Evolutionary conservation across 768 basidiomycete genomes (phyloP), one percentile per base, ranked within the genome.

Genomic region (Kwoniella sp.): DNA sequence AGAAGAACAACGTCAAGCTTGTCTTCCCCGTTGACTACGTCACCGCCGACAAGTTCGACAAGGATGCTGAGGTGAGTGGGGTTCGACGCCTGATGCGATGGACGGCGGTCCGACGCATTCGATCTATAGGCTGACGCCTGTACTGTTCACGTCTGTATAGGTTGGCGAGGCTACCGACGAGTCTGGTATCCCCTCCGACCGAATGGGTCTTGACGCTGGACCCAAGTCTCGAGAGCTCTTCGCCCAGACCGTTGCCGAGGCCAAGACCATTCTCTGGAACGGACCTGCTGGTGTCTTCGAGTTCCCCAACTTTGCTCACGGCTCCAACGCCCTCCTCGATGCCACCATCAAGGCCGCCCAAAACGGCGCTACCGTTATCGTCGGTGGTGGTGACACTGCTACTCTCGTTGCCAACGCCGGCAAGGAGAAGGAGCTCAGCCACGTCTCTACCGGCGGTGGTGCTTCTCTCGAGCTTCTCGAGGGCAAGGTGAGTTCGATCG

Each of bases 251-350:
- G 94, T 99, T 57, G 79, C 90, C 57, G 87, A 90, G 74, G 84
- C 92, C 55, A 96, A 91, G 85, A 99, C 95, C 40, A 92, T 98
- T 76, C 87, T 99, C 57, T 99, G 95, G 95, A 77, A 70, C 77
- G 97, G 95, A 37, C 95, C 96, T 46, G 89, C 94, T 36, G 95
- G 95, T 71, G 95, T 99, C 40, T 99, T 99, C 80, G 95, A 99
- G 81, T 95, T 96, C 84, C 87, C 90, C 40, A 86, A 87, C 21
- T 99, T 99, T 74, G 89, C 93, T 0, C 83, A 82, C 36, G 94
- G 94, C 46, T 96, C 94, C 4, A 86, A 87, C 76, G 81, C 87
- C 12, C 87, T 96, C 47, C 87, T 98, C 25, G 87, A 91, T 53
- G 92, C 90, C 29, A 87, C 86, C 73, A 85, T 95, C 73, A 88